phyloP scores from a whole-genome alignment of 2,329 filamentous ascomycete species.

The Stagonosporopsis cucurbitacearum region DNA sequence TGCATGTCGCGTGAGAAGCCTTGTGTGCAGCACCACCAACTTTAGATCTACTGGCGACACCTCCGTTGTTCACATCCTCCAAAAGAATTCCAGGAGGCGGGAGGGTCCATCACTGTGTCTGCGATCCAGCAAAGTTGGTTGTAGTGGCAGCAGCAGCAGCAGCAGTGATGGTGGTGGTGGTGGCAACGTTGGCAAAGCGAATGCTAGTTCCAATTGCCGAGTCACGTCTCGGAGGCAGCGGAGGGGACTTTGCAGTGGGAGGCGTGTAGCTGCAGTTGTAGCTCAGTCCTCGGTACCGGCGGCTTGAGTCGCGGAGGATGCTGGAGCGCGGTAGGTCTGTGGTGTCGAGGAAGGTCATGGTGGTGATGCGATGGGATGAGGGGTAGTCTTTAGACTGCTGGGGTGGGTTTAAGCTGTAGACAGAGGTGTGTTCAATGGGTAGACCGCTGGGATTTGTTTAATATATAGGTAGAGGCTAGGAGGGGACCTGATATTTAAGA shows the following conservation, averaged over 20 bases:
- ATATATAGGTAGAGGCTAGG: not conserved
- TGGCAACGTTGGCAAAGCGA: not conserved
- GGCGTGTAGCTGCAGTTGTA: slow-evolving; percentile 8
- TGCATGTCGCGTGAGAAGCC: too few relatives aligned
- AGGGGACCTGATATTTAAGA: not conserved
- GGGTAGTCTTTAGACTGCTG: too few relatives aligned
- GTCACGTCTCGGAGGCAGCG: slow-evolving; percentile 2
- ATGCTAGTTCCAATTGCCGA: not conserved
- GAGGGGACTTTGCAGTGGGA: not conserved
- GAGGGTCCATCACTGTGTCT: not conserved
- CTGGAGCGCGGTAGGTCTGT: slow-evolving; percentile 3
- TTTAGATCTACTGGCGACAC: not conserved
- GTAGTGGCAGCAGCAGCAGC: not conserved
- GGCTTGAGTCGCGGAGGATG: slow-evolving; percentile 3
- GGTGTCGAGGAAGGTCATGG: slow-evolving; percentile 8
- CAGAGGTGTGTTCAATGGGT: too few relatives aligned
- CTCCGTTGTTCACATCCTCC: not conserved
- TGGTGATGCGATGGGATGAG: too few relatives aligned
- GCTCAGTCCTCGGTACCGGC: slow-evolving; percentile 1
- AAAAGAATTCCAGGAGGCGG: not conserved
- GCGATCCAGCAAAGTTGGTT: not conserved
- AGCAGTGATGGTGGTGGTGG: not conserved
- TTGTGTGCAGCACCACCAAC: not conserved
- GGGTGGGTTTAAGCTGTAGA: not conserved
- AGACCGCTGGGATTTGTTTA: too few relatives aligned